A percentile compares a stretch with the other conserved stretches of the same genome.
Evolutionary conservation across 495 filamentous ascomycete genomes (phyloP).

Genomic region (Podospora sp.): DNA sequence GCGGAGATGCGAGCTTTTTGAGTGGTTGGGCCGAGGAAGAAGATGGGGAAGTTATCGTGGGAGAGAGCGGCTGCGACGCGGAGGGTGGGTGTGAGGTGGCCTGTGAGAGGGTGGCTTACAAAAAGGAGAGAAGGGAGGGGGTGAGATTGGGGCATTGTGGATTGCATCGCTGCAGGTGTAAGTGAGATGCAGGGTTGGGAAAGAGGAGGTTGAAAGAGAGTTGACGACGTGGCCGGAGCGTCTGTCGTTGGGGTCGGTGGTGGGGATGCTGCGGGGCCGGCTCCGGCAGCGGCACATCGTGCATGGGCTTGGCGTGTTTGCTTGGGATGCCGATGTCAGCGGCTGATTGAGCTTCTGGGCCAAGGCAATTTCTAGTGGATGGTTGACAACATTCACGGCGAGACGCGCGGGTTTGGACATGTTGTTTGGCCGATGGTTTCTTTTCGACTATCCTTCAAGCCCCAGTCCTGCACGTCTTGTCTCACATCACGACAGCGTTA

Average conservation of each 20-base stretch:
- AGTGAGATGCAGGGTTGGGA: neutral
- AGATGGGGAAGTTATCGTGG: slow-evolving; percentile 24
- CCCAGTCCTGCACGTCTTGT: neutral
- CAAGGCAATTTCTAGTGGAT: too few relatives aligned
- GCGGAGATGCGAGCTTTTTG: neutral
- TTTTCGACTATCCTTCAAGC: neutral
- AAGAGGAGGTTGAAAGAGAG: neutral
- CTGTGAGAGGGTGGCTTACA: slow-evolving; percentile 33
- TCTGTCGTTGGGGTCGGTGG: neutral
- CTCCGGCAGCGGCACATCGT: too few relatives aligned
- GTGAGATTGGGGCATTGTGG: neutral
- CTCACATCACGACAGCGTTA: too few relatives aligned
- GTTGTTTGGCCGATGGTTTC: too few relatives aligned
- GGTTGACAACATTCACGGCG: too few relatives aligned
- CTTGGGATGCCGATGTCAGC: too few relatives aligned
- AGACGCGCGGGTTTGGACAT: too few relatives aligned
- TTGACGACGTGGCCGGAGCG: neutral
- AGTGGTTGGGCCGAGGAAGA: neutral
- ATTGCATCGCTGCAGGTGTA: too few relatives aligned
- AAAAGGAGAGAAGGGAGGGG: slow-evolving; percentile 34
- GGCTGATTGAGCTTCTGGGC: too few relatives aligned
- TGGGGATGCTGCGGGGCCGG: neutral
- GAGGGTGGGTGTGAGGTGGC: slow-evolving; percentile 37
- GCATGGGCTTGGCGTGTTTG: too few relatives aligned
- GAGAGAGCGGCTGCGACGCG: slow-evolving; percentile 34